Conservation (phyloP, 768 basidiomycete species). For the Lentinula boryana region DNA sequence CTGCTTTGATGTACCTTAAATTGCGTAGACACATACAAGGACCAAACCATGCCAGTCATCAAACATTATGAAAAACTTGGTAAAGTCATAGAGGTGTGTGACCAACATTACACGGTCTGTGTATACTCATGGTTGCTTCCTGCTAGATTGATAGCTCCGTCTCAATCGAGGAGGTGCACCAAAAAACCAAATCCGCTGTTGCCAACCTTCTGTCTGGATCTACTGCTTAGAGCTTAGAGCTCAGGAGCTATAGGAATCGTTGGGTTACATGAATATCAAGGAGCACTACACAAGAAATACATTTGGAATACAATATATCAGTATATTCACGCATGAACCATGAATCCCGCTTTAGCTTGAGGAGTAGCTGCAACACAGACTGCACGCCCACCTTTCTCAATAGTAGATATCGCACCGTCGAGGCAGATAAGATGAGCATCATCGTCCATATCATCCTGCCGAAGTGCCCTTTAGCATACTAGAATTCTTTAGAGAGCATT, state of each 20-base stretch:
- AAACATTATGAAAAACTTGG: slow-evolving; percentile 60
- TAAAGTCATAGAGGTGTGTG: slow-evolving; percentile 76
- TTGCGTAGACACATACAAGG: slow-evolving; percentile 68
- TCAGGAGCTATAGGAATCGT: not conserved
- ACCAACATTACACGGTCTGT: not conserved
- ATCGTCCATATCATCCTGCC: slow-evolving; percentile 53
- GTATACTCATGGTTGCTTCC: not conserved
- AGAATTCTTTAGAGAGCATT: not conserved
- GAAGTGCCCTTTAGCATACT: not conserved
- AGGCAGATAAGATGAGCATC: slow-evolving; percentile 70
- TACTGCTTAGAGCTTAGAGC: not conserved
- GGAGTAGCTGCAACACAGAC: slow-evolving; percentile 37
- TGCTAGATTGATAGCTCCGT: slow-evolving; percentile 61
- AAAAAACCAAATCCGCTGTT: slow-evolving; percentile 50
- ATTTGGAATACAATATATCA: not conserved
- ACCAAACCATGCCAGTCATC: slow-evolving; percentile 91
- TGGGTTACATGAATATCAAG: not conserved
- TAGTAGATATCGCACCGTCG: slow-evolving; percentile 68
- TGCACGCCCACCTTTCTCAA: slow-evolving; percentile 56
- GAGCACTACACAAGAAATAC: not conserved
- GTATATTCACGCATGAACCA: slow-evolving; percentile 36
- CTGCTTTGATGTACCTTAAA: not conserved
- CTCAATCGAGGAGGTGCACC: slow-evolving; percentile 69
- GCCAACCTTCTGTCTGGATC: slow-evolving; percentile 32
- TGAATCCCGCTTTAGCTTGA: slow-evolving; percentile 31